Percentiles rank a stretch among this genome's conserved stretches.
phyloP scores from a whole-genome alignment of 805 yeast genomes.

The Dipodascopsis tothii region DNA sequence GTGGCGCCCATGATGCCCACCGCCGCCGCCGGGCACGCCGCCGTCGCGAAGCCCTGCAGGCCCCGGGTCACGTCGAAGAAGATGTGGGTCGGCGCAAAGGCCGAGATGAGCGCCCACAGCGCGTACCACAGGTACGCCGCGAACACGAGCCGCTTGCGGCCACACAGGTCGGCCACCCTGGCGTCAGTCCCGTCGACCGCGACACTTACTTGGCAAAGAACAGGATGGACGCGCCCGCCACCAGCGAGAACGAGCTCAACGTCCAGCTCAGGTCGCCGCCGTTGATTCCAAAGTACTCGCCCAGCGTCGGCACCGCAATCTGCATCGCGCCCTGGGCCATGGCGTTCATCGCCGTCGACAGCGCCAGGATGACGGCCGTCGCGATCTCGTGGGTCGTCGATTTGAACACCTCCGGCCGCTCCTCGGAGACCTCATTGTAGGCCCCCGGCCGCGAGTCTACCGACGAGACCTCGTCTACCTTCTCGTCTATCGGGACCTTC shows the following conservation, averaged over 20 bases:
- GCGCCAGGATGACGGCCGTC: slow-evolving; percentile 31
- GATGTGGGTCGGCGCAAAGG: slow-evolving; percentile 27
- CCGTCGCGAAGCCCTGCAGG: slow-evolving; percentile 38
- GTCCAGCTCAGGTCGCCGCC: slow-evolving; percentile 42
- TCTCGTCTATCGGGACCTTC: too few relatives aligned
- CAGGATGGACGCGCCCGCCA: slow-evolving; percentile 38
- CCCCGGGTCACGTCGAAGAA: slow-evolving; percentile 37
- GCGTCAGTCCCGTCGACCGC: too few relatives aligned
- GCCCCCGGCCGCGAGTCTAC: too few relatives aligned
- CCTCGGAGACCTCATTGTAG: too few relatives aligned
- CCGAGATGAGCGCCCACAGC: slow-evolving; percentile 32
- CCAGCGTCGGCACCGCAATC: slow-evolving; percentile 32
- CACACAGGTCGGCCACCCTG: slow-evolving; percentile 40
- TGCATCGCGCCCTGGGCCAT: slow-evolving; percentile 34
- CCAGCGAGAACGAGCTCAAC: slow-evolving; percentile 36
- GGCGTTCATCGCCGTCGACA: slow-evolving; percentile 39
- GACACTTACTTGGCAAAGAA: too few relatives aligned
- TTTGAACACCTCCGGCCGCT: slow-evolving; percentile 35
- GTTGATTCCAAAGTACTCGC: slow-evolving; percentile 31
- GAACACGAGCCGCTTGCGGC: slow-evolving; percentile 36
- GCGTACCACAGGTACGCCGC: slow-evolving; percentile 32
- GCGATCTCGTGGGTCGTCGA: slow-evolving; percentile 32
- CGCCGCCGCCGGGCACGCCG: slow-evolving; percentile 42
- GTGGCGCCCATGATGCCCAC: slow-evolving; percentile 39
- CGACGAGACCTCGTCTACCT: too few relatives aligned